Evolutionary conservation across 1,284 basidiomycete genomes (phyloP).

Genomic region (Puccinia brachypodii): DNA sequence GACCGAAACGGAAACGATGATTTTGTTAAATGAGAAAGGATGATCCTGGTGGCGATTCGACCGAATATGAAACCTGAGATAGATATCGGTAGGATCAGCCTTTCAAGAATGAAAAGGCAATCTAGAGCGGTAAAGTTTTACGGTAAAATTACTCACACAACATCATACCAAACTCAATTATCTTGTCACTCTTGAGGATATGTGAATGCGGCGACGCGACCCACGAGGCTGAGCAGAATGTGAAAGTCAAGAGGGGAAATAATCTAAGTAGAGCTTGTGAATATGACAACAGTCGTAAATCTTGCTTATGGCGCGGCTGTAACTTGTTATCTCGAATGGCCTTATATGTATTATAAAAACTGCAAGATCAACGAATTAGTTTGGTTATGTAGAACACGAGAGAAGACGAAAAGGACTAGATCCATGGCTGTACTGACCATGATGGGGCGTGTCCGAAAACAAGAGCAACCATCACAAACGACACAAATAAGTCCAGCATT

Average conservation of each 20-base stretch:
- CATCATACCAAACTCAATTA: conserved; percentile 35
- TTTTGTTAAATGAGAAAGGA: conserved; percentile 42
- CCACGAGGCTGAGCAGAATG: conserved; percentile 32
- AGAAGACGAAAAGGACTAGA: not conserved
- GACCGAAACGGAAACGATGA: conserved; percentile 38
- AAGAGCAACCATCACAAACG: conserved; percentile 38
- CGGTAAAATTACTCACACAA: conserved; percentile 25
- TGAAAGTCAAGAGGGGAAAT: conserved; percentile 19
- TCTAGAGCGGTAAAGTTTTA: not conserved
- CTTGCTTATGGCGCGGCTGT: not conserved
- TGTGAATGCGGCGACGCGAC: conserved; percentile 33
- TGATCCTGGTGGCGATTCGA: conserved; percentile 37
- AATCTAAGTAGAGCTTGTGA: conserved; percentile 32
- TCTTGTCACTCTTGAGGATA: conserved; percentile 31
- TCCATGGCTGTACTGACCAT: conserved; percentile 8
- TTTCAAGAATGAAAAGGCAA: not conserved
- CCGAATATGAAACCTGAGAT: conserved; percentile 41
- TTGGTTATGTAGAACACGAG: not conserved
- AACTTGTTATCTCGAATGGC: conserved; percentile 8
- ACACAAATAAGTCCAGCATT: conserved; percentile 36
- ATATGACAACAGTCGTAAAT: conserved; percentile 9
- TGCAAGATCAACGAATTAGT: not conserved
- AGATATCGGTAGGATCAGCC: not conserved
- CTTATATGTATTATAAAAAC: conserved; percentile 36
- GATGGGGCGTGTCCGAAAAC: conserved; percentile 41